These are phyloP conservation scores for Phoma sp. DNA, from an alignment of 2,329 filamentous ascomycete genomes.

Conservation along the genomic window DNA sequence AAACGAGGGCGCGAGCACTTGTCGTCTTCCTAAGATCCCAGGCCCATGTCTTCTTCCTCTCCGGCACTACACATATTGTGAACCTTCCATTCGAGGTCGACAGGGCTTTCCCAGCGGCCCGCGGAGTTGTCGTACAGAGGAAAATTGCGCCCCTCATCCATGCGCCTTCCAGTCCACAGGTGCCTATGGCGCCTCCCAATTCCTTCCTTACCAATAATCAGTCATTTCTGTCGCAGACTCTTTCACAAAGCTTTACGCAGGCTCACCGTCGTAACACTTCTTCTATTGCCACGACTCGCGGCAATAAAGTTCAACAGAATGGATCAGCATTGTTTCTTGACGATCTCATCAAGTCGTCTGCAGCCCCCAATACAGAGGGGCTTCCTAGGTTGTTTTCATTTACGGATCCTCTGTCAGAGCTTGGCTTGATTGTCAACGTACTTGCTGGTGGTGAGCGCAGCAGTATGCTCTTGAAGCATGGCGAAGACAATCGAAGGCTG, in stretches of 20 bases:
- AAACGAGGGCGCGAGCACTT: constrained; percentile 64
- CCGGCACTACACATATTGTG: constrained; percentile 85
- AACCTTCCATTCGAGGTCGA: constrained; percentile 96
- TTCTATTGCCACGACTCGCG: constrained; percentile 36
- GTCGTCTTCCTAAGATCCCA: constrained; percentile 93
- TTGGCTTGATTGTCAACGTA: constrained; percentile 75
- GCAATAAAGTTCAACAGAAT: constrained; percentile 30
- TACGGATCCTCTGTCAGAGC: constrained; percentile 83
- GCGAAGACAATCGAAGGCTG: constrained; percentile 46
- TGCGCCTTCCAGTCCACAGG: constrained; percentile 45
- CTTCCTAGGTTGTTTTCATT: constrained; percentile 82
- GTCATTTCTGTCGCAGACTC: constrained; percentile 61
- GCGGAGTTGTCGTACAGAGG: constrained; percentile 85
- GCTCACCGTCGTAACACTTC: constrained; percentile 35
- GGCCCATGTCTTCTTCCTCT: constrained; percentile 90
- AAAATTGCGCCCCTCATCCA: constrained; percentile 65
- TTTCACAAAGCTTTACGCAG: constrained; percentile 53
- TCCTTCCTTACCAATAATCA: constrained; percentile 71
- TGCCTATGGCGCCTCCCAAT: constrained; percentile 73
- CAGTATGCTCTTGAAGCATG: constrained; percentile 38
- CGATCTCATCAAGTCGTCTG: constrained; percentile 38
- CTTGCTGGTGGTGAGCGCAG: constrained; percentile 38
- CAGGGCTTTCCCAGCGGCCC: constrained; percentile 79
- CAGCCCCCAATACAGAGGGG: constrained; percentile 51
- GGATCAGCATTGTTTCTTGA: constrained; percentile 39